phyloP scores from a whole-genome alignment of 2,329 filamentous ascomycete species.

The Metarhizium brunneum region DNA sequence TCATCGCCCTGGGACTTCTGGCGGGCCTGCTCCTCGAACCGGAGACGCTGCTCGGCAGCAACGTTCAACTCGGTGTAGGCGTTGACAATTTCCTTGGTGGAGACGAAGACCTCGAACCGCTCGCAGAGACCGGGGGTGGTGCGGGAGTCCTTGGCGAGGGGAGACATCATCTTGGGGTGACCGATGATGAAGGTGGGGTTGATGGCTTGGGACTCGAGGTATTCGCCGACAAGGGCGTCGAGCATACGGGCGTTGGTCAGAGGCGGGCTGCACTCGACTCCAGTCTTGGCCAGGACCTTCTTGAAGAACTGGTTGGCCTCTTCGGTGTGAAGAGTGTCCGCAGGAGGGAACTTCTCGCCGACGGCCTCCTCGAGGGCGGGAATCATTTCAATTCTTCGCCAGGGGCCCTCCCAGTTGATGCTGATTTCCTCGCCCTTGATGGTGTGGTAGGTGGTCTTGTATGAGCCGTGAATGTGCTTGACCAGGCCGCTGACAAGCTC shows the following conservation, averaged over 20 bases:
- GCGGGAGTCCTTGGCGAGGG: constrained; percentile 92
- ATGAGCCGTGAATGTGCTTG: constrained; percentile 77
- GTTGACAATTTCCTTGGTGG: constrained; percentile 74
- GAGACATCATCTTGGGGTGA: constrained; percentile 71
- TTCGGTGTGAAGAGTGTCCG: constrained; percentile 78
- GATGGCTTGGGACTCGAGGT: constrained; percentile 85
- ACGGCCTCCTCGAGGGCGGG: constrained; percentile 70
- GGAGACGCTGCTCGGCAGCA: constrained; percentile 84
- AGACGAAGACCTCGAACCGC: constrained; percentile 92
- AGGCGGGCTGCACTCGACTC: constrained; percentile 81
- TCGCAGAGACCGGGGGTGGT: constrained; percentile 76
- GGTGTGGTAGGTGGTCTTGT: constrained; percentile 78
- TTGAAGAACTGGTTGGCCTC: constrained; percentile 87
- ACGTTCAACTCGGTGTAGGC: constrained; percentile 93
- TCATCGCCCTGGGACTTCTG: constrained; percentile 97
- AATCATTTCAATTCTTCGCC: constrained; percentile 94
- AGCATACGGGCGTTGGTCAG: constrained; percentile 93
- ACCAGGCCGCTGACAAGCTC: constrained; percentile 86
- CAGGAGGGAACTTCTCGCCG: constrained; percentile 88
- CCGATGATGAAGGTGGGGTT: constrained; percentile 61
- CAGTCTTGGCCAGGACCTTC: constrained; percentile 76
- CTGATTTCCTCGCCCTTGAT: constrained; percentile 78
- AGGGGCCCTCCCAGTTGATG: constrained; percentile 94
- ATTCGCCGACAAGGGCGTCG: constrained; percentile 88
- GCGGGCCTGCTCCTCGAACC: constrained; percentile 80